phyloP scores from a whole-genome alignment of 257 asterid genomes.

The Knoxia roxburghii region DNA sequence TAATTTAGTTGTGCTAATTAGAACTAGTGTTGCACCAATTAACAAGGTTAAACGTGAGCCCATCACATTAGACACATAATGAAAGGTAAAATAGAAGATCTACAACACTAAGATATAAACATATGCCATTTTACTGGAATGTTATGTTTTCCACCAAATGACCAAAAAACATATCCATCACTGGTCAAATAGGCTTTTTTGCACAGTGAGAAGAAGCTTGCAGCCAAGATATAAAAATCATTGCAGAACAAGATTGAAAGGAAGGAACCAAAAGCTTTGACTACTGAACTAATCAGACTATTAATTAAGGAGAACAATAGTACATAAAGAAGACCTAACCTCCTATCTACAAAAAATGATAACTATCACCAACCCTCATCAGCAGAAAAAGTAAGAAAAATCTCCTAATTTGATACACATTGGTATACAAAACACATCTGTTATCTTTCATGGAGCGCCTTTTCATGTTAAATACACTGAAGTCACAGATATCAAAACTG shows the following conservation, averaged over 20 bases:
- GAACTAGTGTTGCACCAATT: too few species aligned
- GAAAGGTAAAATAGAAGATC: too few species aligned
- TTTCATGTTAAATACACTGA: slow-evolving; percentile 26
- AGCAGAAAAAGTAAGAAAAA: background rate
- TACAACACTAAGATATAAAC: background rate
- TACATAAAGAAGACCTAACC: slow-evolving; percentile 12
- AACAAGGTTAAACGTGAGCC: too few species aligned
- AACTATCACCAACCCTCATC: slow-evolving; percentile 4
- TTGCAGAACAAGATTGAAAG: background rate
- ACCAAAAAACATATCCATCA: background rate
- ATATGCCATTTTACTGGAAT: background rate
- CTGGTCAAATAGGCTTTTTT: too few species aligned
- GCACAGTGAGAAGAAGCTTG: too few species aligned
- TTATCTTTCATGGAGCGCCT: slow-evolving; percentile 4
- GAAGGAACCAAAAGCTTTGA: background rate
- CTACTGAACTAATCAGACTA: slow-evolving; percentile 1
- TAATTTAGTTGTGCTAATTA: too few species aligned
- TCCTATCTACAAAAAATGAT: slow-evolving; percentile 15
- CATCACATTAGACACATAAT: too few species aligned
- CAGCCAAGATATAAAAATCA: background rate
- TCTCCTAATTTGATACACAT: slow-evolving; percentile 15
- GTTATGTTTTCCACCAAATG: too few species aligned
- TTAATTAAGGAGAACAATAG: background rate
- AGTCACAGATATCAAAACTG: slow-evolving; percentile 38
- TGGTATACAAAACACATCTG: slow-evolving; percentile 16